phyloP scores from a whole-genome alignment of 495 filamentous ascomycete species.

The Xylaria scruposa region DNA sequence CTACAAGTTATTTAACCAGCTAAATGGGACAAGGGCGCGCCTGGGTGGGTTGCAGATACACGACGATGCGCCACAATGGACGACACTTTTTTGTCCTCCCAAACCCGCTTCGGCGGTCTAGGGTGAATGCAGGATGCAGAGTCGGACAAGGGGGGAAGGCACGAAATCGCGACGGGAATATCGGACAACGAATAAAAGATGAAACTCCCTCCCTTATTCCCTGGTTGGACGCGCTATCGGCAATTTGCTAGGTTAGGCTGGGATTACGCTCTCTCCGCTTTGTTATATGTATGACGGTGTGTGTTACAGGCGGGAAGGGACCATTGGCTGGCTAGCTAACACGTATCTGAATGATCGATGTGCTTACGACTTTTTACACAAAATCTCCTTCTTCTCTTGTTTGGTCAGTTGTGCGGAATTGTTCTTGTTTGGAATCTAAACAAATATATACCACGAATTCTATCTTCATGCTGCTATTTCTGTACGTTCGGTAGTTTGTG shows the following conservation, averaged over 20 bases:
- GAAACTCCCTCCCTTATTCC: not conserved
- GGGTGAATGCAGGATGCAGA: not conserved
- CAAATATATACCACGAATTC: not conserved
- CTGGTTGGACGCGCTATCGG: not conserved
- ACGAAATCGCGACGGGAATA: slow-evolving; percentile 9
- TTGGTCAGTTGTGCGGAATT: not conserved
- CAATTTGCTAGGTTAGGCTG: not conserved
- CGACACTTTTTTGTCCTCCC: not conserved
- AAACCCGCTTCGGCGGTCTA: not conserved
- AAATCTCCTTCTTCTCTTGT: not conserved
- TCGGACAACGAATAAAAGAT: not conserved
- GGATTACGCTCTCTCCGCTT: not conserved
- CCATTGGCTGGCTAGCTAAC: not conserved
- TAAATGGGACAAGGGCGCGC: not conserved
- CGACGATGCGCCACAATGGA: slow-evolving; percentile 8
- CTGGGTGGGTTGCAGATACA: not conserved
- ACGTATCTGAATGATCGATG: slow-evolving; percentile 11
- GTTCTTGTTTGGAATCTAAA: not conserved
- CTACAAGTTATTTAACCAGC: not conserved
- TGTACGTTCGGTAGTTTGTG: not conserved
- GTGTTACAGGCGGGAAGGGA: not conserved
- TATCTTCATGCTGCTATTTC: not conserved
- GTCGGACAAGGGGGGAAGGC: not conserved
- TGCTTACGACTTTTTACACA: not conserved
- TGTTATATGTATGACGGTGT: not conserved